Evolutionary conservation across 345 rosid genomes (phyloP).

Genomic region (Kernera saxatilis): DNA sequence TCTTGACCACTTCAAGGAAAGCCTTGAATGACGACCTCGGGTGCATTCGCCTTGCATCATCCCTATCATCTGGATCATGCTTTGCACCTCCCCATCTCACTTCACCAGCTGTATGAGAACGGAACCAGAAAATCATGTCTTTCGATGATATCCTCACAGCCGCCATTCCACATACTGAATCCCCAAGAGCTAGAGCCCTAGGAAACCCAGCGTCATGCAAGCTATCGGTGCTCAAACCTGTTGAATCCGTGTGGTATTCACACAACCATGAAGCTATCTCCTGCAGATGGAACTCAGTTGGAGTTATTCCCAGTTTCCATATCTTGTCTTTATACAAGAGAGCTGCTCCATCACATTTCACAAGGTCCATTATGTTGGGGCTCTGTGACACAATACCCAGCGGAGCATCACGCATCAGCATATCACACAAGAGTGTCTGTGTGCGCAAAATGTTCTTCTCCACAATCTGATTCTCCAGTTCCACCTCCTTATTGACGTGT

Average conservation of each 20-base stretch:
- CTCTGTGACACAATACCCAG: conserved; percentile 80
- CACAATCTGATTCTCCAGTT: conserved; percentile 68
- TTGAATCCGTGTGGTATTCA: conserved; percentile 82
- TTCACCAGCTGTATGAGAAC: conserved; percentile 82
- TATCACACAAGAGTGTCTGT: conserved; percentile 87
- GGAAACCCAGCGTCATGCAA: conserved; percentile 86
- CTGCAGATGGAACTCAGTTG: conserved; percentile 60
- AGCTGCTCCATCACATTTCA: conserved; percentile 94
- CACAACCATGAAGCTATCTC: conserved; percentile 71
- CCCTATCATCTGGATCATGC: conserved; percentile 72
- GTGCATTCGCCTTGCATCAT: conserved; percentile 83
- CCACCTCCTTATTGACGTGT: conserved; percentile 86
- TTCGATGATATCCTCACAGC: conserved; percentile 76
- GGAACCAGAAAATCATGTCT: conserved; percentile 92
- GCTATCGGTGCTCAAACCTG: conserved; percentile 94
- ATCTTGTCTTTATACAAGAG: conserved; percentile 62
- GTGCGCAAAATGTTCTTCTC: conserved; percentile 92
- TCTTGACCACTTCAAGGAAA: conserved; percentile 81
- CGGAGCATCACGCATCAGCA: conserved; percentile 95
- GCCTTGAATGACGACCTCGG: conserved; percentile 98
- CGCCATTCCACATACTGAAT: conserved; percentile 93
- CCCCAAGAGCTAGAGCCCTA: conserved; percentile 61
- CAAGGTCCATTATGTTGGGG: conserved; percentile 90
- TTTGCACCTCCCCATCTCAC: conserved; percentile 94
- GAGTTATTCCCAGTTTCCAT: conserved; percentile 70